phyloP scores from a whole-genome alignment of 225 moss, liverwort and hornwort genomes.

The Rhytidiadelphus loreus region DNA sequence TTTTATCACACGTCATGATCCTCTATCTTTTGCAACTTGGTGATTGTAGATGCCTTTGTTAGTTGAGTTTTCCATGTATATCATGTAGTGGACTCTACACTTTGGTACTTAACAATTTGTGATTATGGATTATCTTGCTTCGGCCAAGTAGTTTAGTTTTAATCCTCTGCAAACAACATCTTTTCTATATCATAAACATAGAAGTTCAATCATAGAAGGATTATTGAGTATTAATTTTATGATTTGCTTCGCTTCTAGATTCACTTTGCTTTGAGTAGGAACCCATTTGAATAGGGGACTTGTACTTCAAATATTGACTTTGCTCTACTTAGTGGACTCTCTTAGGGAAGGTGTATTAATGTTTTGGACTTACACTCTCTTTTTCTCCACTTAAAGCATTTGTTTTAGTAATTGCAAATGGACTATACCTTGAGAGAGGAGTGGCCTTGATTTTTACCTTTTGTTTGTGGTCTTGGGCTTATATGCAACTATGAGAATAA shows the following conservation, averaged over 20 bases:
- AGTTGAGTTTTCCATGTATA: neutral
- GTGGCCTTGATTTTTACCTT: no score
- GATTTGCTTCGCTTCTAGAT: neutral
- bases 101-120: neutral
- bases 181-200: neutral
- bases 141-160: neutral
- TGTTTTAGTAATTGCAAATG: neutral
- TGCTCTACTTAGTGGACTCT: neutral
- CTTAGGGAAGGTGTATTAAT: neutral
- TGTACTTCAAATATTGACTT: neutral
- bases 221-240: neutral
- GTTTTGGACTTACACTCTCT: neutral
- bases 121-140: no score
- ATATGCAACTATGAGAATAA: neutral
- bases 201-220: no score
- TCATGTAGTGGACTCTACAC: accelerated
- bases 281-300: slow-evolving; percentile 42
- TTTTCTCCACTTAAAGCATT: accelerated
- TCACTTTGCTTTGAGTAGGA: neutral
- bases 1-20: neutral
- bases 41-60: no score
- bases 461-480: neutral
- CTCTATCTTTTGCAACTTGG: neutral
- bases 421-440: neutral
- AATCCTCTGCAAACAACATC: neutral